Evolutionary conservation across 169 alveolate genomes (phyloP), one percentile per base, ranked within the genome.

Genomic region (Plasmodium coatneyi): DNA sequence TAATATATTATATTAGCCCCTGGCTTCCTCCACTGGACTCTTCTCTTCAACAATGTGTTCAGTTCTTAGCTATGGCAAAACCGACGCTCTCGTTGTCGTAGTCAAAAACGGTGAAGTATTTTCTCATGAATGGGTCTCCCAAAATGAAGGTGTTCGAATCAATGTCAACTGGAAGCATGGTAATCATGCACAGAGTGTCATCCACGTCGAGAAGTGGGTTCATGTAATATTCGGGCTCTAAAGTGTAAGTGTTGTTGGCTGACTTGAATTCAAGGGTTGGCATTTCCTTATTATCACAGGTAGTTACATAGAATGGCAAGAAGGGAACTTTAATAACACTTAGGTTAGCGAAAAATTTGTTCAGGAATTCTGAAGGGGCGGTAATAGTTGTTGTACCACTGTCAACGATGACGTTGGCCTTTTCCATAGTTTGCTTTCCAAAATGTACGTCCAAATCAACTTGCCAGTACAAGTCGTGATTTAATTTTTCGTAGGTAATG

Each of bases 71-170:
- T 10, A 79, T 34, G 12, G 92, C 95, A 60, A 92, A 92, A 71
- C 90, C 91, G 56, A 92, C 86, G 14, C 93, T 72, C 46, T 60
- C 90, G 5, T 92, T 71, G 70, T 92, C 95, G 39, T 84, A 92
- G 41, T 92, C 95, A 82, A 92, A 92, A 32, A 89, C 56, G 41
- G 95, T 83, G 92, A 74, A 83, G 92, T 84, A 92, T 81, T 92
- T 92, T 71, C 93, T 71, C 89, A 92, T 80, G 41, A 92, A 92
- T 34, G 93, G 93, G 41, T 83, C 92, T 78, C 95, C 95, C 49
- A 92, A 56, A 60, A 92, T 89, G 32, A 92, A 83, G 30, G 93
- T 92, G 1, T 79, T 56, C 3, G 32, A 34, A 43, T 80, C 82
- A 54, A 80, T 87, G 81, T 87, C 93, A 3, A 76, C 82, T 30